Evolutionary conservation across 2,329 filamentous ascomycete genomes (phyloP).

Genomic region (Myriosclerotinia duriaeana): DNA sequence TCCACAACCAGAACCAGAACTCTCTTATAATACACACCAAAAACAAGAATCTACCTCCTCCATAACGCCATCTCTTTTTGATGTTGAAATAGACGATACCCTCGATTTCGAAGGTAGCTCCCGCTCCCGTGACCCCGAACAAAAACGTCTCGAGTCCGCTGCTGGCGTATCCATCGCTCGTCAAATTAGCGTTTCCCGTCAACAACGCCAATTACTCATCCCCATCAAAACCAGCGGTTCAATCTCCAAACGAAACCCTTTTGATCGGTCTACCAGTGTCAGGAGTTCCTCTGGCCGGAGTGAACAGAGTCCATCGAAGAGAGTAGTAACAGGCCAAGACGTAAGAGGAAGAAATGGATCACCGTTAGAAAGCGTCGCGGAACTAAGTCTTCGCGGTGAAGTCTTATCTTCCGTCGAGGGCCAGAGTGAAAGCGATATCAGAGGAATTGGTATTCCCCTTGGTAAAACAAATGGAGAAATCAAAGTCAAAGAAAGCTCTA

Average conservation of each 20-base stretch:
- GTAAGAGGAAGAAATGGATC: background rate
- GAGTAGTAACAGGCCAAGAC: background rate
- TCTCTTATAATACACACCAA: background rate
- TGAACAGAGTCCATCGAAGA: background rate
- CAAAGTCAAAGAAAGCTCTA: background rate
- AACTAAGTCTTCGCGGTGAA: background rate
- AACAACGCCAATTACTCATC: constrained; percentile 59
- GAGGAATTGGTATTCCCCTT: background rate
- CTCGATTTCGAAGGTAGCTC: background rate
- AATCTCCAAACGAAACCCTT: background rate
- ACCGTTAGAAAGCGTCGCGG: background rate
- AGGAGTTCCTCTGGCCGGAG: background rate
- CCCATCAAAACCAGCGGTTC: constrained; percentile 43
- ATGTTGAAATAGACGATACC: background rate
- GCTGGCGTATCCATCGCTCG: constrained; percentile 67
- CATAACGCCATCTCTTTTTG: constrained; percentile 1
- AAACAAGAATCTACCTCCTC: constrained; percentile 19
- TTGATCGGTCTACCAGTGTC: background rate
- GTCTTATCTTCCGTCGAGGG: background rate
- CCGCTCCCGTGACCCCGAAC: constrained; percentile 26
- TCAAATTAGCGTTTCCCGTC: constrained; percentile 63
- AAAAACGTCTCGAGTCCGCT: constrained; percentile 51
- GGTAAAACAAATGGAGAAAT: background rate
- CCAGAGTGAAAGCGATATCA: background rate
- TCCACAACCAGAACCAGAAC: background rate